Evolutionary conservation across 2,329 filamentous ascomycete genomes (phyloP).

Genomic region (Aspergillus pseudoterreus): DNA sequence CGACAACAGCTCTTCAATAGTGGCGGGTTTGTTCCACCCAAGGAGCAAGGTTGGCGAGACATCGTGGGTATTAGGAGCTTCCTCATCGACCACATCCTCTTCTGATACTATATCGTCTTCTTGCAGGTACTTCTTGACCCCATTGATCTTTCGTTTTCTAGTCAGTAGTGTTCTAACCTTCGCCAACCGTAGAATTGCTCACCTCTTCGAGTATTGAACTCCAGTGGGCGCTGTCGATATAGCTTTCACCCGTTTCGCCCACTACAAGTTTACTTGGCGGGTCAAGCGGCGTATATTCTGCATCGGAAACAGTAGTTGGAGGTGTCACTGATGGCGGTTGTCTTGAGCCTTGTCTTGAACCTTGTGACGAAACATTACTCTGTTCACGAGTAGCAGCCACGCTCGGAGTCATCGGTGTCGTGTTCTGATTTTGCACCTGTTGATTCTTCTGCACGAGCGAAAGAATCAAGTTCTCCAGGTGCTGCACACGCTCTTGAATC

Average conservation of each 20-base stretch:
- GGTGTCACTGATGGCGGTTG: conserved; percentile 12
- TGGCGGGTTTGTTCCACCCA: conserved; percentile 20
- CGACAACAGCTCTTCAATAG: conserved; percentile 30
- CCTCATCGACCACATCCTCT: conserved; percentile 21
- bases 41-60: conserved; percentile 27
- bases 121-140: conserved; percentile 29
- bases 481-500: conserved; percentile 34
- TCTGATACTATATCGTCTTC: conserved; percentile 19
- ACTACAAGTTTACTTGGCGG: conserved; percentile 29
- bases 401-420: background rate
- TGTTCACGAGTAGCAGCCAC: background rate
- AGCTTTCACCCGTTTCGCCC: conserved; percentile 29
- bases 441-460: conserved; percentile 30
- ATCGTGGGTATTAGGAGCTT: conserved; percentile 10
- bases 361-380: background rate
- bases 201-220: conserved; percentile 36
- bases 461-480: conserved; percentile 35
- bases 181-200: conserved; percentile 6
- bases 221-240: conserved; percentile 37
- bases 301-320: conserved; percentile 8
- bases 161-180: background rate
- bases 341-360: background rate
- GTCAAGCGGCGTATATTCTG: conserved; percentile 15
- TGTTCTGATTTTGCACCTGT: conserved; percentile 8
- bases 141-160: conserved; percentile 25